Conservation (phyloP, 495 filamentous ascomycete species). For the Hyaloscypha variabilis region DNA sequence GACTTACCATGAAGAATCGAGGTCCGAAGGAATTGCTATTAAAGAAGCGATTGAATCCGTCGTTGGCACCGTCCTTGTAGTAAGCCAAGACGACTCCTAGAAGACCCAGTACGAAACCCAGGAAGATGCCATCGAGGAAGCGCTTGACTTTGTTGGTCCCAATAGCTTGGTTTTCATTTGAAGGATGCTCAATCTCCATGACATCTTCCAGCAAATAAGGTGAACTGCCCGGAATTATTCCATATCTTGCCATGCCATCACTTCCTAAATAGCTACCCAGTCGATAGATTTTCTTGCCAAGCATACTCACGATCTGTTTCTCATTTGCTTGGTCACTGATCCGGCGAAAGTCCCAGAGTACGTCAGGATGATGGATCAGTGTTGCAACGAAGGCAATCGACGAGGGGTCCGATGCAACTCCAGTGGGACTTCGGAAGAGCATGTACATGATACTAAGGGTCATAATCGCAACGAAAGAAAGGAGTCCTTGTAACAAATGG, state of each 20-base stretch:
- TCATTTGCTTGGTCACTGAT: neutral
- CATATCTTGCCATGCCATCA: neutral
- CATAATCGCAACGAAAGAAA: neutral
- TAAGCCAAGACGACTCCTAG: neutral
- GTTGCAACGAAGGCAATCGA: neutral
- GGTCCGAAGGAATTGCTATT: slow-evolving; percentile 2
- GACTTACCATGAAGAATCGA: slow-evolving; percentile 2
- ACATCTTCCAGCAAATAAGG: neutral
- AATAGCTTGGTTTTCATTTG: neutral
- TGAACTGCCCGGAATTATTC: neutral
- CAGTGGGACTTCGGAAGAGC: neutral
- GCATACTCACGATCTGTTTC: neutral
- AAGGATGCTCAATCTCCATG: neutral
- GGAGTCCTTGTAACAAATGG: neutral
- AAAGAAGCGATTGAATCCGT: neutral
- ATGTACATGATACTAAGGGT: neutral
- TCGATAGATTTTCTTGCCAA: neutral
- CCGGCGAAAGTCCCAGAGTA: neutral
- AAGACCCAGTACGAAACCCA: neutral
- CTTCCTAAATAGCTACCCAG: neutral
- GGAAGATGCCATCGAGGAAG: neutral
- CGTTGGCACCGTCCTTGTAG: neutral
- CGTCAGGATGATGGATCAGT: neutral
- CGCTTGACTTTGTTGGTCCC: neutral
- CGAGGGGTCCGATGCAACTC: neutral